Percentiles rank a stretch among this genome's conserved stretches.
Evolutionary conservation across 768 basidiomycete genomes (phyloP).

Genomic region (Psilocybe azurescens): DNA sequence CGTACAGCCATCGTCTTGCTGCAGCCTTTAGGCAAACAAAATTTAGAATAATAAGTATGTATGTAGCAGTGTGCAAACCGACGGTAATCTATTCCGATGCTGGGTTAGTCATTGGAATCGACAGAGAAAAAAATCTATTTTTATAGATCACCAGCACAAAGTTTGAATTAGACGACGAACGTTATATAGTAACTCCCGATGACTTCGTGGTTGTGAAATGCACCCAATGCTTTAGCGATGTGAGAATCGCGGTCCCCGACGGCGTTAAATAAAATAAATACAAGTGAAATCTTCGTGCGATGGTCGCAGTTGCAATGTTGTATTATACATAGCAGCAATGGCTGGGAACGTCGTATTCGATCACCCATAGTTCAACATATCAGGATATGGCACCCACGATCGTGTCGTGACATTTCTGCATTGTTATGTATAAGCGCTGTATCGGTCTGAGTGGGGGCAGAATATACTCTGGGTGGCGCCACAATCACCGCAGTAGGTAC

Average conservation of each 20-base stretch:
- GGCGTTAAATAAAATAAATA: background rate
- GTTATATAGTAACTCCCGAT: constrained; percentile 1
- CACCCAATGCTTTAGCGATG: background rate
- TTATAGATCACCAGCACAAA: background rate
- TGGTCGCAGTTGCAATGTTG: background rate
- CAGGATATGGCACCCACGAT: constrained; percentile 9
- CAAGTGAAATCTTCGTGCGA: background rate
- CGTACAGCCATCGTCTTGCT: no score
- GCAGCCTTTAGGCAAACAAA: no score
- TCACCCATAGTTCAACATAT: background rate
- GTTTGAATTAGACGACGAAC: background rate
- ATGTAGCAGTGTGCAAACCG: no score
- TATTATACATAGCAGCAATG: background rate
- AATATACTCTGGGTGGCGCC: constrained; percentile 19
- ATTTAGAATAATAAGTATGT: background rate
- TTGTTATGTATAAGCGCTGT: background rate
- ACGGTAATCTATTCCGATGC: background rate
- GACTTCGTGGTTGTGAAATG: constrained; percentile 5
- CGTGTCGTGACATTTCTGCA: background rate
- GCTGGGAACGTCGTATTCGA: background rate
- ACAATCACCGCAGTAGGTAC: constrained; percentile 20
- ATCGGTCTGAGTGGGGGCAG: background rate
- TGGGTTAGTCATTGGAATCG: background rate
- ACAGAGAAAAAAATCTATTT: background rate
- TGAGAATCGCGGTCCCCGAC: background rate